phyloP scores from a whole-genome alignment of 495 filamentous ascomycete species.

The Hypomontagnella submonticulosa region DNA sequence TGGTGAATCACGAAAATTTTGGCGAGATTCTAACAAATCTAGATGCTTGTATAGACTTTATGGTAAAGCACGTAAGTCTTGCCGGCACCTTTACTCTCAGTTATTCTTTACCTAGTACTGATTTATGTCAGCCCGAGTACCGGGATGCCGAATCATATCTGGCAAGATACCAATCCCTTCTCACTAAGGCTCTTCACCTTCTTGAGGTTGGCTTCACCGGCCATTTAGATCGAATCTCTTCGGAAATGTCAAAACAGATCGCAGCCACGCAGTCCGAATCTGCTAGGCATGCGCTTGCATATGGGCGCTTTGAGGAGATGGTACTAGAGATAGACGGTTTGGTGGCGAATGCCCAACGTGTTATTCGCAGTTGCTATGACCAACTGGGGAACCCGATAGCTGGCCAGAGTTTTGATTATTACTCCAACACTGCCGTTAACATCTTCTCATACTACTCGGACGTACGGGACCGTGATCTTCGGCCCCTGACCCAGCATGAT shows the following conservation, averaged over 20 bases:
- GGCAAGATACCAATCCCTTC: slow-evolving; percentile 87
- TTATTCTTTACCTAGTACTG: slow-evolving; percentile 46
- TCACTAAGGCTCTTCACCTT: slow-evolving; percentile 66
- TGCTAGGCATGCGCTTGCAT: slow-evolving; percentile 62
- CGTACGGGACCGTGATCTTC: slow-evolving; percentile 60
- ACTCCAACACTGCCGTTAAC: slow-evolving; percentile 68
- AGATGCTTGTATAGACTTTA: slow-evolving; percentile 89
- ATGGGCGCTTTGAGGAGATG: slow-evolving; percentile 61
- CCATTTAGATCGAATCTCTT: slow-evolving; percentile 57
- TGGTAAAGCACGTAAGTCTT: slow-evolving; percentile 78
- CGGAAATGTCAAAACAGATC: slow-evolving; percentile 58
- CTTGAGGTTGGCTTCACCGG: slow-evolving; percentile 62
- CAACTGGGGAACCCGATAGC: slow-evolving; percentile 67
- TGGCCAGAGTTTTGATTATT: slow-evolving; percentile 65
- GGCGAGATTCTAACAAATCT: slow-evolving; percentile 85
- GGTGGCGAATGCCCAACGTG: slow-evolving; percentile 58
- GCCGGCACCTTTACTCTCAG: background rate
- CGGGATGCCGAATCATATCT: slow-evolving; percentile 88
- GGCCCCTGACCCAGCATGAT: slow-evolving; percentile 64
- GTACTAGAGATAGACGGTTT: slow-evolving; percentile 58
- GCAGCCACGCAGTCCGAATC: slow-evolving; percentile 60
- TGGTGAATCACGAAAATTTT: slow-evolving; percentile 83
- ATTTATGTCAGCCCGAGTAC: slow-evolving; percentile 71
- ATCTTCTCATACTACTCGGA: slow-evolving; percentile 58
- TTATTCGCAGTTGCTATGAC: slow-evolving; percentile 68